phyloP scores from a whole-genome alignment of 441 rosid genomes.

The Capsella rubella region DNA sequence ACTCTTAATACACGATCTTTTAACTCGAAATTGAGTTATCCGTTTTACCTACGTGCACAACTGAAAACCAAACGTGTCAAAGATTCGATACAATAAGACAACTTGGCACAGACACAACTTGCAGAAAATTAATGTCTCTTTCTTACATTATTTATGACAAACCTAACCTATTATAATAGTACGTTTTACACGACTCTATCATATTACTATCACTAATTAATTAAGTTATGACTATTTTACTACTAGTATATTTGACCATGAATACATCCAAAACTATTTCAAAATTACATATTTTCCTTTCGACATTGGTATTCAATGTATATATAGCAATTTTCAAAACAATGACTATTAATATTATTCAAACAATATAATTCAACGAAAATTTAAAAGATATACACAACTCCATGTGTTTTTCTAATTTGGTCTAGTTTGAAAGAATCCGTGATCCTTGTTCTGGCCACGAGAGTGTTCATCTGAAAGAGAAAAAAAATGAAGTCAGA shows the following conservation, averaged over 20 bases:
- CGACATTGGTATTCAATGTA: background rate
- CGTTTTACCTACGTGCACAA: background rate
- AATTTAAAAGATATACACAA: background rate
- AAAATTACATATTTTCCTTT: background rate
- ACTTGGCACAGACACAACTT: constrained; percentile 34
- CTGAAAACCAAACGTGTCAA: background rate
- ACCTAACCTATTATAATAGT: constrained; percentile 12
- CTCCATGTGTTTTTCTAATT: background rate
- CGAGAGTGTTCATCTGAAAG: constrained; percentile 23
- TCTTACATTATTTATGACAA: constrained; percentile 23
- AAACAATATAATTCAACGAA: constrained; percentile 7
- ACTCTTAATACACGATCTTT: background rate
- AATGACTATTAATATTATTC: background rate
- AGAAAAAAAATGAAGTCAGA: constrained; percentile 22
- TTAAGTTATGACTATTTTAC: background rate
- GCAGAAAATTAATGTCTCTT: constrained; percentile 3
- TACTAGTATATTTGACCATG: background rate
- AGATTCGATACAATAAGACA: background rate
- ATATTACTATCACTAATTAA: background rate
- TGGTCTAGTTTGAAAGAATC: constrained; percentile 5
- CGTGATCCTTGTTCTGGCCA: background rate
- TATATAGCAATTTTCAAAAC: background rate
- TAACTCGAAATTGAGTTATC: constrained; percentile 1
- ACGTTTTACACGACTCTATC: background rate
- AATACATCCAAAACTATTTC: constrained; percentile 5